Evolutionary conservation across 352 stramenopile genomes (phyloP).

Genomic region (Phytophthora foliorum): DNA sequence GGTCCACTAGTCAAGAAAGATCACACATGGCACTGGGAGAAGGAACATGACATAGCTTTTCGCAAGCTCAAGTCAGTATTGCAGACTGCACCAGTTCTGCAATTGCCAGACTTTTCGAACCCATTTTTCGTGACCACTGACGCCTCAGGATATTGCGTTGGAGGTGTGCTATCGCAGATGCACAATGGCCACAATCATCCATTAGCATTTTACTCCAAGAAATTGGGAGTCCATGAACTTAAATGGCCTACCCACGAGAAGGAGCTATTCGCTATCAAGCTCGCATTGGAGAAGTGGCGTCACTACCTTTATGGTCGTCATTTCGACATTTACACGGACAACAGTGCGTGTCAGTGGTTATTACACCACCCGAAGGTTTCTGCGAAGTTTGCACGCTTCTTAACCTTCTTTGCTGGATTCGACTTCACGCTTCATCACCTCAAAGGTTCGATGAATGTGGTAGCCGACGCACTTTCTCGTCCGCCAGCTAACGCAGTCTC

Average conservation of each 20-base stretch:
- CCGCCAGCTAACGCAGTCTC: constrained; percentile 18
- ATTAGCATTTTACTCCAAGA: not conserved
- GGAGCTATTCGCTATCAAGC: constrained; percentile 15
- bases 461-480: constrained; percentile 3
- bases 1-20: constrained; percentile 9
- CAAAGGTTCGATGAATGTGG: not conserved
- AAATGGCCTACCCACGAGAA: constrained; percentile 7
- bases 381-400: not conserved
- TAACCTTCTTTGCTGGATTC: not conserved
- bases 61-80: constrained; percentile 15
- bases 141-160: constrained; percentile 17
- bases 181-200: constrained; percentile 9
- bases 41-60: not conserved
- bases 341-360: constrained; percentile 5
- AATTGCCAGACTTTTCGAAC: constrained; percentile 26
- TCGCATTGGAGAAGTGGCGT: not conserved
- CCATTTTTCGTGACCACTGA: constrained; percentile 46
- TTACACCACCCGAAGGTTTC: not conserved
- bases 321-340: constrained; percentile 8
- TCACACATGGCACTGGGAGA: not conserved
- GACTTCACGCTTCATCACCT: not conserved
- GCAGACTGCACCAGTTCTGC: constrained; percentile 33
- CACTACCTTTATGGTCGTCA: not conserved
- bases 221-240: constrained; percentile 2
- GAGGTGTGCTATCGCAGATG: not conserved